Evolutionary conservation across 345 rosid genomes (phyloP).

Genomic region (Citrus sp.): DNA sequence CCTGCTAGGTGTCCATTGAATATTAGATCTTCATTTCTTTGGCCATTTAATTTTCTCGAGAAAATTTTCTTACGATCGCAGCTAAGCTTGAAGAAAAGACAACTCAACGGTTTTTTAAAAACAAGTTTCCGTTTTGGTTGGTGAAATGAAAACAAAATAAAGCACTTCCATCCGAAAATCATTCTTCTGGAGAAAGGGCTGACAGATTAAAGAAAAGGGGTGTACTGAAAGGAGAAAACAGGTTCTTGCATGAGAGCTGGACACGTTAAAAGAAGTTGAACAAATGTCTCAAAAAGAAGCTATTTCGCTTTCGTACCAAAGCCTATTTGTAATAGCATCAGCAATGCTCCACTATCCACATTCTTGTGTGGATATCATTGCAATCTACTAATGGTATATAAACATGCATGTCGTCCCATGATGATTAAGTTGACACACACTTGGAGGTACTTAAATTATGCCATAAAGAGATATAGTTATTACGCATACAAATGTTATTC

Average conservation of each 20-base stretch:
- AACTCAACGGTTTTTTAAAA: background rate
- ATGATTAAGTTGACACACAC: background rate
- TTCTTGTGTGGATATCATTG: background rate
- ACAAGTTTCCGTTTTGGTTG: background rate
- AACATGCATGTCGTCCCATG: background rate
- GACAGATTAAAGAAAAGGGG: background rate
- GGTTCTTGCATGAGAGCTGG: background rate
- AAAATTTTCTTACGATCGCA: too few relatives aligned
- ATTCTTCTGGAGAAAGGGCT: constrained; percentile 3
- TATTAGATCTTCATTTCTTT: too few relatives aligned
- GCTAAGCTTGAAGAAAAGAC: background rate
- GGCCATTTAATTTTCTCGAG: too few relatives aligned
- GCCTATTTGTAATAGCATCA: too few relatives aligned
- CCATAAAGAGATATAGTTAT: background rate
- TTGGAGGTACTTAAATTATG: background rate
- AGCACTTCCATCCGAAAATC: background rate
- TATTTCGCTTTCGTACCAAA: background rate
- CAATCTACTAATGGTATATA: background rate
- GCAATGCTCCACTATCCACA: background rate
- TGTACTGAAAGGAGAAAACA: too few relatives aligned
- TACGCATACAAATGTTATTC: too few relatives aligned
- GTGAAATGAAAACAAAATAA: background rate
- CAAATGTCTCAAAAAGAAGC: constrained; percentile 2
- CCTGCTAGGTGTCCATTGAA: too few relatives aligned
- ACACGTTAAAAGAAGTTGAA: constrained; percentile 7